phyloP scores from a whole-genome alignment of 768 basidiomycete species.

The Tubosaeta brunneosetosa region DNA sequence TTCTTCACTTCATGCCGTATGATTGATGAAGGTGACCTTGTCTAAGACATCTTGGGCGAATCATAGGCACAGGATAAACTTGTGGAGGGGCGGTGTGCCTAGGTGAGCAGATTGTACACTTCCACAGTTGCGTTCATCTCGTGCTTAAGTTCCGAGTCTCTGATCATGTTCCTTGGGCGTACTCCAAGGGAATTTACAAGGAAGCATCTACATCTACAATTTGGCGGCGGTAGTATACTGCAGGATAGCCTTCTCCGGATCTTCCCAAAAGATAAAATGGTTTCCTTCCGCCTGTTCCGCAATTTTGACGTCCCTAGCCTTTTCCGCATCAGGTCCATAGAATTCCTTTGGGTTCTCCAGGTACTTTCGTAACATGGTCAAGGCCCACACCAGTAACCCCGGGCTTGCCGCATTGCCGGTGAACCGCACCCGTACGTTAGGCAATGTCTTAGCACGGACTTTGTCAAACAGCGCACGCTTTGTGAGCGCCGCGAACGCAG shows the following conservation, averaged over 20 bases:
- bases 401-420: conserved; percentile 13
- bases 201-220: not conserved
- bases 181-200: too few species aligned
- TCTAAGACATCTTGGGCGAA: too few species aligned
- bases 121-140: too few species aligned
- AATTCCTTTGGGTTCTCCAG: conserved; percentile 1
- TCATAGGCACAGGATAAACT: too few species aligned
- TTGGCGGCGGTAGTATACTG: conserved; percentile 9
- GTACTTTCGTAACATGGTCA: conserved; percentile 12
- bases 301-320: conserved; percentile 17
- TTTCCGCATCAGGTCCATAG: conserved; percentile 16
- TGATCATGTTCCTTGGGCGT: too few species aligned
- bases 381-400: conserved; percentile 7
- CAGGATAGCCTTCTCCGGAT: conserved; percentile 20
- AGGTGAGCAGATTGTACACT: too few species aligned
- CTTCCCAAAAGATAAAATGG: conserved; percentile 23
- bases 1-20: too few species aligned
- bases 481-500: conserved; percentile 5
- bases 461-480: conserved; percentile 18
- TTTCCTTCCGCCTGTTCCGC: conserved; percentile 16
- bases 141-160: too few species aligned
- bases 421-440: conserved; percentile 15
- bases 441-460: conserved; percentile 3
- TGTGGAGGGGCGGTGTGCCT: too few species aligned
- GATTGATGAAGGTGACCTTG: too few species aligned